phyloP scores from a whole-genome alignment of 2,329 filamentous ascomycete species.

The Ilyonectria robusta region DNA sequence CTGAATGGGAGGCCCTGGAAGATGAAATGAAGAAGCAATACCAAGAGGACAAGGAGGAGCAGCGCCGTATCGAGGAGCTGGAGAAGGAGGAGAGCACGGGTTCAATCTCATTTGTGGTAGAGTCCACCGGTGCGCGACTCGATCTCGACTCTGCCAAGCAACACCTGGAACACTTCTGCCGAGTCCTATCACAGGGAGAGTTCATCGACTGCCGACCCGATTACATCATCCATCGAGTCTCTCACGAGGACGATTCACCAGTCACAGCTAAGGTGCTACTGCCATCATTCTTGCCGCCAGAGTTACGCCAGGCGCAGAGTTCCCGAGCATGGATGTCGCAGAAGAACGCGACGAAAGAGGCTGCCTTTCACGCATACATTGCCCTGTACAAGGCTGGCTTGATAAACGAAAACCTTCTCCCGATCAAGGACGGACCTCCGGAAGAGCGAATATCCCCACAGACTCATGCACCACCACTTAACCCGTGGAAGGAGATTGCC shows the following conservation, averaged over 20 bases:
- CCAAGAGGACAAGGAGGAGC: slow-evolving; percentile 72
- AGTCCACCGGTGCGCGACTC: slow-evolving; percentile 72
- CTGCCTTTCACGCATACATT: slow-evolving; percentile 84
- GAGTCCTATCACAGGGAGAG: slow-evolving; percentile 67
- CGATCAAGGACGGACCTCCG: slow-evolving; percentile 63
- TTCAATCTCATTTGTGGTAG: slow-evolving; percentile 52
- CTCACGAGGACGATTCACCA: slow-evolving; percentile 45
- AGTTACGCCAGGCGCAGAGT: slow-evolving; percentile 46
- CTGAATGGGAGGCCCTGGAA: slow-evolving; percentile 78
- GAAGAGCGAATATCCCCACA: slow-evolving; percentile 54
- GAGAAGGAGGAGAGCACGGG: slow-evolving; percentile 60
- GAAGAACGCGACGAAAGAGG: slow-evolving; percentile 82
- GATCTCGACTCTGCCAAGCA: slow-evolving; percentile 80
- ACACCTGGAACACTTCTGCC: slow-evolving; percentile 89
- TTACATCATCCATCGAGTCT: slow-evolving; percentile 69
- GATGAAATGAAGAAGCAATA: slow-evolving; percentile 79
- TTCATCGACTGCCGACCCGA: slow-evolving; percentile 78
- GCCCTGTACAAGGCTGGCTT: slow-evolving; percentile 78
- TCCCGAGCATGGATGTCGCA: slow-evolving; percentile 76
- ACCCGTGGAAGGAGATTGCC: slow-evolving; percentile 64
- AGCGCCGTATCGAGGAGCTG: slow-evolving; percentile 59
- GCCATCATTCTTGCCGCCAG: slow-evolving; percentile 76
- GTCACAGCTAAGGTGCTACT: slow-evolving; percentile 76
- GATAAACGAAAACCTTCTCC: slow-evolving; percentile 84
- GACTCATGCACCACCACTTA: slow-evolving; percentile 55